Percentiles rank a stretch among this genome's conserved stretches.
Conservation (phyloP, 805 yeast species). For the Myxozyma mucilagina region DNA sequence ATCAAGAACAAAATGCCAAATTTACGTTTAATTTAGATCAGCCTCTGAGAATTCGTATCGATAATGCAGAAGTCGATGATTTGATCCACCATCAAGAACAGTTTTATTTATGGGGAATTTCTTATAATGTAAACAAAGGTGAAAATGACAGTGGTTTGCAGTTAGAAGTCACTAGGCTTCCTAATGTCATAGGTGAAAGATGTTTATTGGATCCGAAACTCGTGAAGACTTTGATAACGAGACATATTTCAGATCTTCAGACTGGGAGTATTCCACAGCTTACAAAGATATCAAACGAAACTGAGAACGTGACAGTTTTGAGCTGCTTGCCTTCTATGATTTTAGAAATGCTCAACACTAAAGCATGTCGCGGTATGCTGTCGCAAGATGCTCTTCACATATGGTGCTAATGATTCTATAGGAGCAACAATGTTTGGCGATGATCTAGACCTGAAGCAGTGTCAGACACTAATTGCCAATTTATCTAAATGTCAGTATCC, state of each 20-base stretch:
- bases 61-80: background rate
- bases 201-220: conserved; percentile 20
- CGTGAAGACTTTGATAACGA: conserved; percentile 6
- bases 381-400: background rate
- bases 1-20: background rate
- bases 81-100: conserved; percentile 1
- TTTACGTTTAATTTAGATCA: conserved; percentile 5
- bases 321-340: conserved; percentile 24
- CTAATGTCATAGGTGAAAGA: conserved; percentile 46
- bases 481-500: conserved; percentile 59
- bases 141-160: background rate
- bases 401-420: background rate
- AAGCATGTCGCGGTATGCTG: conserved; percentile 24
- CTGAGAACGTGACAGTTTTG: background rate
- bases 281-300: background rate
- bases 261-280: background rate
- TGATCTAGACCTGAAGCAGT: conserved; percentile 46
- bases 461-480: conserved; percentile 46
- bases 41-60: conserved; percentile 18
- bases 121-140: conserved; percentile 20
- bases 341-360: conserved; percentile 52
- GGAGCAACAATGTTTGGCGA: conserved; percentile 74
- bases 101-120: conserved; percentile 49
- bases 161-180: conserved; percentile 47
- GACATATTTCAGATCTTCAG: conserved; percentile 18